phyloP scores from a whole-genome alignment of 805 yeast genomes.

The Candida chilensis region DNA sequence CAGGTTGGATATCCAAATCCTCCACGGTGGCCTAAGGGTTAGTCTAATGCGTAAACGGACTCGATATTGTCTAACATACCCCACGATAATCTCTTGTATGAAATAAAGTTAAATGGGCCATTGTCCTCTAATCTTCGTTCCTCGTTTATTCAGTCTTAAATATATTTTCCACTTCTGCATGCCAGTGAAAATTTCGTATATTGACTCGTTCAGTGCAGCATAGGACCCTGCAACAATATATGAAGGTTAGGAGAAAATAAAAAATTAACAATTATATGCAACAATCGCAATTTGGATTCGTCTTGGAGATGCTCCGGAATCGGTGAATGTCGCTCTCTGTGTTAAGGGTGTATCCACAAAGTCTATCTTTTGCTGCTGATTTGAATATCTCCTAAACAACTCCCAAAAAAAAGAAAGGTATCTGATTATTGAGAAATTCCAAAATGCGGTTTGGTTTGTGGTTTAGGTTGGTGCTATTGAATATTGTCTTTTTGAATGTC shows the following conservation, averaged over 20 bases:
- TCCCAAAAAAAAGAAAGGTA: too few species aligned
- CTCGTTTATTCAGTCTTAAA: neutral
- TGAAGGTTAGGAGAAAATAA: neutral
- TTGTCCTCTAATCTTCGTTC: neutral
- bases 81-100: neutral
- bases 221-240: neutral
- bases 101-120: neutral
- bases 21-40: slow-evolving; percentile 43
- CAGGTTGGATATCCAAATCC: slow-evolving; percentile 51
- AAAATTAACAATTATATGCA: too few species aligned
- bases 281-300: neutral
- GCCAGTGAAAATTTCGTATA: neutral
- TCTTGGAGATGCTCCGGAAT: neutral
- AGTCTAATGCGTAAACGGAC: too few species aligned
- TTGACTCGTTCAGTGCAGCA: neutral
- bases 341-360: neutral
- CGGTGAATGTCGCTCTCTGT: neutral
- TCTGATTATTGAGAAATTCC: neutral
- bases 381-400: too few species aligned
- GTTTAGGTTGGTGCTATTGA: neutral
- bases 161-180: too few species aligned
- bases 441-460: neutral
- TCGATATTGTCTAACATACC: too few species aligned
- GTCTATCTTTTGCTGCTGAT: too few species aligned
- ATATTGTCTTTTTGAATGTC: neutral